phyloP scores from a whole-genome alignment of 768 basidiomycete genomes.

The Cystofilobasidium bisporidii region DNA sequence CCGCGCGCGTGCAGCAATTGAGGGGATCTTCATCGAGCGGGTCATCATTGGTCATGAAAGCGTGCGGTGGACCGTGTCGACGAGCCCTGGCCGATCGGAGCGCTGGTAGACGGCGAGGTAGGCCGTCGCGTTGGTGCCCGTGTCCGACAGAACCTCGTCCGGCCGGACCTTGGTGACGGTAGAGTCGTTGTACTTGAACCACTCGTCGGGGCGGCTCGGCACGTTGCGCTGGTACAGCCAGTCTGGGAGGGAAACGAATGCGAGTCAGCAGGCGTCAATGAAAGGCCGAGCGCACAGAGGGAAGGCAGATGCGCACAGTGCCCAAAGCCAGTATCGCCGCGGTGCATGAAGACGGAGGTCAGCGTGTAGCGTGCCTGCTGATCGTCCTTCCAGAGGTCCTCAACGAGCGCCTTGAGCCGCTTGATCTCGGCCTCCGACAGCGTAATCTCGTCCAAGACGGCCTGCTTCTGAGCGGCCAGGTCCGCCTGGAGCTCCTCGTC shows the following conservation, averaged over 20 bases:
- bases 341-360: conserved; percentile 85
- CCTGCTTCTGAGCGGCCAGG: conserved; percentile 47
- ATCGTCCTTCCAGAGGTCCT: conserved; percentile 63
- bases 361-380: conserved; percentile 69
- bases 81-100: conserved; percentile 32
- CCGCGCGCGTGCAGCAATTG: too few species aligned
- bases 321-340: conserved; percentile 50
- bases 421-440: conserved; percentile 28
- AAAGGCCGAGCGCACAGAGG: background rate
- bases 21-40: background rate
- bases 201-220: conserved; percentile 50
- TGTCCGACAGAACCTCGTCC: conserved; percentile 77
- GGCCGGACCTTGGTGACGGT: conserved; percentile 65
- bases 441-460: conserved; percentile 46
- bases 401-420: conserved; percentile 45
- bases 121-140: conserved; percentile 43
- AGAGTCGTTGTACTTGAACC: conserved; percentile 28
- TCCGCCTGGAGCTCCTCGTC: conserved; percentile 53
- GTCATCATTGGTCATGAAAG: background rate
- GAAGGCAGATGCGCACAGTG: conserved; percentile 19
- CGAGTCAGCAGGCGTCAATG: background rate
- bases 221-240: conserved; percentile 89
- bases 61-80: conserved; percentile 25
- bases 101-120: conserved; percentile 41
- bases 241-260: conserved; percentile 24